phyloP scores from a whole-genome alignment of 805 yeast genomes.

The Pichia manshurica region DNA sequence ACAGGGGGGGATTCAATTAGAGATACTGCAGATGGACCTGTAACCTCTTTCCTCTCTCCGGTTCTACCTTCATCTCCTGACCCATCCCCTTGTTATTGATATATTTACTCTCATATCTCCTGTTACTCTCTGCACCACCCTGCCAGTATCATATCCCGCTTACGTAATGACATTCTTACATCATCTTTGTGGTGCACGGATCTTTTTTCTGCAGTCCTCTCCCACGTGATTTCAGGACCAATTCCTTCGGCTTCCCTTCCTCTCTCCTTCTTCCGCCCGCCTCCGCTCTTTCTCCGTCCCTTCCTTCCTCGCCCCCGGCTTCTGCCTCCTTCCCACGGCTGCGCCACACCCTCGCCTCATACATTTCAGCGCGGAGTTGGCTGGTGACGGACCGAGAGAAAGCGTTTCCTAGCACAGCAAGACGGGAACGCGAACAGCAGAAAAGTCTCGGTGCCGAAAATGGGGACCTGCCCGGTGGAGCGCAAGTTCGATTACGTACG shows the following conservation, averaged over 20 bases:
- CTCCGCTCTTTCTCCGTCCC: neutral
- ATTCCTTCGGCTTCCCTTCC: too few species aligned
- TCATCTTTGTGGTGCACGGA: too few species aligned
- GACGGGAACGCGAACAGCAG: too few species aligned
- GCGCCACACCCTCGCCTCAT: neutral
- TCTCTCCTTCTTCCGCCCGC: neutral
- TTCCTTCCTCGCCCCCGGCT: neutral
- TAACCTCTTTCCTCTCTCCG: neutral
- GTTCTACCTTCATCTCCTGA: neutral
- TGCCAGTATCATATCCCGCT: too few species aligned
- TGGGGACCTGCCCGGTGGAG: neutral
- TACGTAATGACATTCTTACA: too few species aligned
- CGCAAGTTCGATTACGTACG: neutral
- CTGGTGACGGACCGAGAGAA: too few species aligned
- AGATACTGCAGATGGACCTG: neutral
- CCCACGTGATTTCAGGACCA: too few species aligned
- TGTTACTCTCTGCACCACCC: too few species aligned
- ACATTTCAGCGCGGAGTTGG: neutral
- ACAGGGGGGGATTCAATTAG: too few species aligned
- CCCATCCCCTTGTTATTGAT: neutral
- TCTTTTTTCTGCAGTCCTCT: too few species aligned
- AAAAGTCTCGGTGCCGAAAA: slow-evolving; percentile 2
- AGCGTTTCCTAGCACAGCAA: too few species aligned
- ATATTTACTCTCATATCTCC: too few species aligned
- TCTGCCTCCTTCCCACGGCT: neutral